phyloP scores from a whole-genome alignment of 345 rosid genomes.

The Passiflora organensis region DNA sequence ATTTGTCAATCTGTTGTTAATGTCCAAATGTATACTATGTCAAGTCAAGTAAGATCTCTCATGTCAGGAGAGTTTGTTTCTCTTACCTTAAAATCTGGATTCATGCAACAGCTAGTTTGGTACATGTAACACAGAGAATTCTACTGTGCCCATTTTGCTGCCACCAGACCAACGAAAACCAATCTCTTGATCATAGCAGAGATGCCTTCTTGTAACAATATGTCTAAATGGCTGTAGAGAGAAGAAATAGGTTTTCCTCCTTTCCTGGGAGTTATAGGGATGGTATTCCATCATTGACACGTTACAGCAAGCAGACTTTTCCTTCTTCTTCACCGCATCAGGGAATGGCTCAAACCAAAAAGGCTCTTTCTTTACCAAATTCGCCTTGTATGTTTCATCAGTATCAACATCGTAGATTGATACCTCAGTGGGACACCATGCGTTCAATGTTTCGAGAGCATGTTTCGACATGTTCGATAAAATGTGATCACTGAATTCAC shows the following conservation, averaged over 20 bases:
- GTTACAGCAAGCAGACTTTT: background rate
- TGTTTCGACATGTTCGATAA: slow-evolving; percentile 13
- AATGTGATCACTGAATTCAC: slow-evolving; percentile 22
- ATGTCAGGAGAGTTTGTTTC: background rate
- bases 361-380: slow-evolving; percentile 23
- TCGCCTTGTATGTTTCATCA: slow-evolving; percentile 15
- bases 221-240: slow-evolving; percentile 29
- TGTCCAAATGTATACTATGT: no score
- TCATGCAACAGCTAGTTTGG: slow-evolving; percentile 4
- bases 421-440: slow-evolving; percentile 16
- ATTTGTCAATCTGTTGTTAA: no score
- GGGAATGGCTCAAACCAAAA: slow-evolving; percentile 39
- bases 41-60: background rate
- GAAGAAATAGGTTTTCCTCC: slow-evolving; percentile 14
- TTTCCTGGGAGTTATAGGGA: background rate
- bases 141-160: slow-evolving; percentile 1
- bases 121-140: slow-evolving; percentile 22
- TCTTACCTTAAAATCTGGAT: slow-evolving; percentile 8
- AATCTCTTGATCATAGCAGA: slow-evolving; percentile 20
- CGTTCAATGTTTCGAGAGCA: slow-evolving; percentile 6
- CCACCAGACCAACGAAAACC: slow-evolving; percentile 21
- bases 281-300: background rate
- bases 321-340: slow-evolving; percentile 10
- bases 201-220: slow-evolving; percentile 17
- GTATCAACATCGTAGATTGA: slow-evolving; percentile 18